Conservation (phyloP, 140 eudicot genomes). For the Cichorium intybus region DNA sequence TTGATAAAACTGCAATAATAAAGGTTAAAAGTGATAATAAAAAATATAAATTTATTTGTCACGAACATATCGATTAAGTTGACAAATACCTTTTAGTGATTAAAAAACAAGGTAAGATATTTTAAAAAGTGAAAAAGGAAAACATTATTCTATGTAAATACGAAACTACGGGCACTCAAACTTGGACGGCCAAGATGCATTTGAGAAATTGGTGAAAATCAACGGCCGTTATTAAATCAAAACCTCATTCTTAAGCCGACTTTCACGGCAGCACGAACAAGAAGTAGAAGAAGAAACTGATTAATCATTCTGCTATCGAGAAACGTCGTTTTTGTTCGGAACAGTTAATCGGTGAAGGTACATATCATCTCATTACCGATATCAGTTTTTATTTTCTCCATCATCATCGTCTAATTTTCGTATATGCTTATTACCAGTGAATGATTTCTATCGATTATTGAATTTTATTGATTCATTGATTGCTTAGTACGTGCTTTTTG, state of each 20-base stretch:
- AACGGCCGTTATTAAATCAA: conserved; percentile 22
- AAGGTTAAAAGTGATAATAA: not conserved
- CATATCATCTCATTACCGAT: not conserved
- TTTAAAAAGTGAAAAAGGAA: not conserved
- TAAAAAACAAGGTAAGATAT: not conserved
- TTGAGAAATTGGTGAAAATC: conserved; percentile 21
- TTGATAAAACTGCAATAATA: not conserved
- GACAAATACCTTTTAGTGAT: not conserved
- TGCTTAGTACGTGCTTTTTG: not conserved
- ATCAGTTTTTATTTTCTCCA: not conserved
- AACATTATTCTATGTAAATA: not conserved
- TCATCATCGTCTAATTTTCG: not conserved
- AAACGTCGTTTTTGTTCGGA: conserved; percentile 3
- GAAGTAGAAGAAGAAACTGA: conserved; percentile 24
- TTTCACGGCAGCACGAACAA: conserved; percentile 23
- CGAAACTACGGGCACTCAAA: not conserved
- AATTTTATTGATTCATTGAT: not conserved
- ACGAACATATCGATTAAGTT: not conserved
- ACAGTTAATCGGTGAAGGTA: conserved; percentile 26
- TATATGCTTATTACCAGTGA: conserved; percentile 4
- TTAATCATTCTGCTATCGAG: conserved; percentile 17
- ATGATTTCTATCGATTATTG: not conserved
- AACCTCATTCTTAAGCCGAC: conserved; percentile 25
- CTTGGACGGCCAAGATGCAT: conserved; percentile 36
- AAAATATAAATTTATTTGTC: no score